phyloP scores from a whole-genome alignment of 768 basidiomycete genomes.

The Amanita polypyramis region DNA sequence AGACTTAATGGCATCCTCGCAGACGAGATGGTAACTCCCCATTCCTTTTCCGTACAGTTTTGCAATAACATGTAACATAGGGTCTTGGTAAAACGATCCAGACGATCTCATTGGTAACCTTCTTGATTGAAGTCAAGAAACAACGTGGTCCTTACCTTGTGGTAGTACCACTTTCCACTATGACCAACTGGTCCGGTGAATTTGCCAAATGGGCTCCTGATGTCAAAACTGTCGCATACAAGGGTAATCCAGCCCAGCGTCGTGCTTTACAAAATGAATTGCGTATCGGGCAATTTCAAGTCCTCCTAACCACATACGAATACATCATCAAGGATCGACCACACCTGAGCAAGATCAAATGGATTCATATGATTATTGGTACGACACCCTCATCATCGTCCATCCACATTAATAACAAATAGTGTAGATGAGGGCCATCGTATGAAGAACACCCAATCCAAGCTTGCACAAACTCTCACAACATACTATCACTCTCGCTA shows the following conservation, averaged over 20 bases:
- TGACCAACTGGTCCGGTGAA: slow-evolving; percentile 96
- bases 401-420: slow-evolving; percentile 2
- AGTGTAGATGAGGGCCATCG: slow-evolving; percentile 84
- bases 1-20: slow-evolving; percentile 90
- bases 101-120: slow-evolving; percentile 89
- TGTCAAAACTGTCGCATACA: slow-evolving; percentile 76
- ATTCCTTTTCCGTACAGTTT: slow-evolving; percentile 3
- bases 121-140: slow-evolving; percentile 84
- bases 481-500: slow-evolving; percentile 89
- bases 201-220: slow-evolving; percentile 95
- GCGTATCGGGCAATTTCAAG: slow-evolving; percentile 78
- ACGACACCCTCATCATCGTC: background rate
- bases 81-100: slow-evolving; percentile 96
- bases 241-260: slow-evolving; percentile 82
- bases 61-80: slow-evolving; percentile 23
- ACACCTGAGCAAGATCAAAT: slow-evolving; percentile 79
- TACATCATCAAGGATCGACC: slow-evolving; percentile 98
- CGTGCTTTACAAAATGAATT: slow-evolving; percentile 70
- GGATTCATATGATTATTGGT: slow-evolving; percentile 98
- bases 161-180: slow-evolving; percentile 90
- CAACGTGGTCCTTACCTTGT: slow-evolving; percentile 94
- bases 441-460: slow-evolving; percentile 93
- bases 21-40: slow-evolving; percentile 71
- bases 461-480: slow-evolving; percentile 82
- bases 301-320: slow-evolving; percentile 89